Conservation (phyloP, 352 stramenopile species). For the Globisporangium perplexum region DNA sequence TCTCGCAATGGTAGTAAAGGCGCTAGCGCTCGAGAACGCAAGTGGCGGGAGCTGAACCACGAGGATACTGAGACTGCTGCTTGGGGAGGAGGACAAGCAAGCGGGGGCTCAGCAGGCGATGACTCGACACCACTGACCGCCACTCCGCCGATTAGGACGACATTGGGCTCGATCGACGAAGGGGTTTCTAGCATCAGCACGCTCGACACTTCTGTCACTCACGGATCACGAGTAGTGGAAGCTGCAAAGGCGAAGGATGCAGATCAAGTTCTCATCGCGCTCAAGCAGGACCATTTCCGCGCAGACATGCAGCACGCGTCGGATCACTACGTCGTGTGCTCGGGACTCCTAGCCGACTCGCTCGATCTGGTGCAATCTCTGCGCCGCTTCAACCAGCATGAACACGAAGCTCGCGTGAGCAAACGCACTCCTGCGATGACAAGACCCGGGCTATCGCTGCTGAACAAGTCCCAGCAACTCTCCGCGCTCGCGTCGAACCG, state of each 20-base stretch:
- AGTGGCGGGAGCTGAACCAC: constrained; percentile 8
- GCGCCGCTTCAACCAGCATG: constrained; percentile 8
- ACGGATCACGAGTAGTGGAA: constrained; percentile 3
- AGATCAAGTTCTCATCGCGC: constrained; percentile 16
- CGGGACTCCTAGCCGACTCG: constrained; percentile 5
- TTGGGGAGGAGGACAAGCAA: background rate
- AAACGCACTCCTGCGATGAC: background rate
- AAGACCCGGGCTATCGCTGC: background rate
- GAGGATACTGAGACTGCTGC: background rate
- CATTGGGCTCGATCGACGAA: constrained; percentile 6
- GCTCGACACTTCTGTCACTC: background rate
- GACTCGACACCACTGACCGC: background rate
- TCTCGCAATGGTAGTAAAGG: background rate
- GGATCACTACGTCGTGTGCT: constrained; percentile 28
- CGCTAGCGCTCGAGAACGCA: constrained; percentile 4
- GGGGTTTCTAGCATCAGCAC: background rate
- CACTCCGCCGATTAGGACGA: background rate
- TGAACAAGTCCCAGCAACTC: background rate
- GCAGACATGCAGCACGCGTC: constrained; percentile 14
- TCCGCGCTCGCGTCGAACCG: constrained; percentile 1
- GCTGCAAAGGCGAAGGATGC: constrained; percentile 9
- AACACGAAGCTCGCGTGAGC: background rate
- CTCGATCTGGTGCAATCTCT: constrained; percentile 11
- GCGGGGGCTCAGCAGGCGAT: too few species aligned
- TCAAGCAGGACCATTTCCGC: constrained; percentile 26